Evolutionary conservation across 768 basidiomycete species (phyloP).

Genomic region (Paxillus involutus): DNA sequence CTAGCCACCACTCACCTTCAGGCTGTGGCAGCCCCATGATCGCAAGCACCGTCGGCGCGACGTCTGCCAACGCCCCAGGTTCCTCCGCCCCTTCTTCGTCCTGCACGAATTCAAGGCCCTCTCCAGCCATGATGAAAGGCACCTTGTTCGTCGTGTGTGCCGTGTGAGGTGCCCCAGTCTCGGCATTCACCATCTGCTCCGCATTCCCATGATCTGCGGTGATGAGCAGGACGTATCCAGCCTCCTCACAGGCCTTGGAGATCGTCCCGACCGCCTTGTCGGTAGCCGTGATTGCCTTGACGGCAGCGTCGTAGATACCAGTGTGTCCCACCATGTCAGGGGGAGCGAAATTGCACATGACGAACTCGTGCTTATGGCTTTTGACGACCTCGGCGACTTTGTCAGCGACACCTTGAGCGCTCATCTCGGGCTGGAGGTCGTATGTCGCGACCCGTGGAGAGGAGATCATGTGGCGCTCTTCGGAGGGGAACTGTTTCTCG

Average conservation of each 20-base stretch:
- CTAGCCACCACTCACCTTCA: conserved; percentile 45
- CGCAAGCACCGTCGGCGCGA: conserved; percentile 85
- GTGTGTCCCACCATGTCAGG: conserved; percentile 99
- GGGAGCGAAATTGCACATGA: conserved; percentile 98
- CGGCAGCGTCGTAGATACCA: conserved; percentile 87
- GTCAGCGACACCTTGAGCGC: conserved; percentile 82
- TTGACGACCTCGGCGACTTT: conserved; percentile 88
- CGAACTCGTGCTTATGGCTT: conserved; percentile 71
- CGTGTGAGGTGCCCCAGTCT: conserved; percentile 86
- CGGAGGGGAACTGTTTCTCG: conserved; percentile 84
- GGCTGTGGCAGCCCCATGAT: conserved; percentile 74
- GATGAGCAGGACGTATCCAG: conserved; percentile 84
- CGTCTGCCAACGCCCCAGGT: conserved; percentile 80
- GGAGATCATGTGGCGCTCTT: conserved; percentile 85
- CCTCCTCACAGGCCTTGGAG: conserved; percentile 79
- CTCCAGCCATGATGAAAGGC: conserved; percentile 85
- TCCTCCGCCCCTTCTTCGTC: conserved; percentile 58
- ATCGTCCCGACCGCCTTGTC: conserved; percentile 88
- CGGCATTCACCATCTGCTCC: conserved; percentile 86
- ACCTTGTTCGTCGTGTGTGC: conserved; percentile 88
- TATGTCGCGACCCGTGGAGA: conserved; percentile 96
- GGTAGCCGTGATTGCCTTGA: conserved; percentile 83
- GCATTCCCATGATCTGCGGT: conserved; percentile 97
- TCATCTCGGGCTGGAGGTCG: conserved; percentile 90
- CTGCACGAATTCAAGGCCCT: conserved; percentile 51